Base-by-base conservation (phyloP, 495 filamentous ascomycete genomes). In the Talaromyces trachyspermus region DNA sequence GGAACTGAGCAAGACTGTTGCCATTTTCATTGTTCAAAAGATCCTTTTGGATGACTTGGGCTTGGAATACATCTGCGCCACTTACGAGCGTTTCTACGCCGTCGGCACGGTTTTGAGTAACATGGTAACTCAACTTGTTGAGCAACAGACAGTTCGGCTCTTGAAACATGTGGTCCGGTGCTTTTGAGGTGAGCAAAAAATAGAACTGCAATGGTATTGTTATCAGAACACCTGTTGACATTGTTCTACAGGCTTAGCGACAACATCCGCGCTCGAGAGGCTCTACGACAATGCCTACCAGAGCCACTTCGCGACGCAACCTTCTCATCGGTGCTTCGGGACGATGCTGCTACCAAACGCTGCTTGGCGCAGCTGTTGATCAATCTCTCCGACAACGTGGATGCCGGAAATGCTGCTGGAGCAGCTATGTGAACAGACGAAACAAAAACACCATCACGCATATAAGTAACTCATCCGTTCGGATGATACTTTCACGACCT, bases 1-100 rank as follows among this genome's bases (percentile, higher is more conserved):
- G 0, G 92, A 99, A 61, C 74, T 99, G 36, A 95, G 89, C 74
- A 99, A 98, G 72, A 99, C 92, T 1, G 92, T 99, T 7, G 92
- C 92, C 27, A 99, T 99, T 52, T 99, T 99, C 71, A 99, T 99
- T 57, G 92, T 99, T n/a, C 92, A 99, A 70, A 99, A 99, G 69
- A 99, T 99, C 26, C 70, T 99, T 30, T 75, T 99, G 3, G 92
- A 99, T 60, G 92, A 99, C 54, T 87, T 92, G 60, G 92, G 92
- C n/a, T 75, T 99, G 49, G 88, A 86, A 30, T 99, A 99, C 63
- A 99, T 99, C 49, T 99, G 92, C 64, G 90, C 94, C 47, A 99
- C 92, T 5, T 99, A 99, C 60, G 92, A 99, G 70, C 77, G 92
- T n/a, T 99, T 99, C 69, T 97, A 99, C 53, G 92, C 92, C 2